Evolutionary conservation across 805 yeast species (phyloP).

Genomic region (Tetrapisispora nanseiensis): DNA sequence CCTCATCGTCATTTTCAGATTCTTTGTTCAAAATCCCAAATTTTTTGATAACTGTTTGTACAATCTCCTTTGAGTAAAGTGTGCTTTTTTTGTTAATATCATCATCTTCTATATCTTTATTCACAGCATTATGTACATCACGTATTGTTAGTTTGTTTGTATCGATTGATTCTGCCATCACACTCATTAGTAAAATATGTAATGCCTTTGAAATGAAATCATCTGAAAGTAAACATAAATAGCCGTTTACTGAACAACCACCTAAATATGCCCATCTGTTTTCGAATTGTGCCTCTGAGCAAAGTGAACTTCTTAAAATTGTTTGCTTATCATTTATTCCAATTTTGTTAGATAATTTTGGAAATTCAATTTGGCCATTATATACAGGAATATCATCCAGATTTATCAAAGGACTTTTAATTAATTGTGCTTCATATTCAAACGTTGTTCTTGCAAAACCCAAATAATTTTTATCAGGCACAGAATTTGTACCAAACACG

Average conservation of each 20-base stretch:
- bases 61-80: conserved; percentile 34
- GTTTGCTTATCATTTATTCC: conserved; percentile 25
- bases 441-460: conserved; percentile 22
- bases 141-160: conserved; percentile 22
- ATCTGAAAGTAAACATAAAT: conserved; percentile 30
- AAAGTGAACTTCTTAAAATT: conserved; percentile 38
- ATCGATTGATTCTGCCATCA: conserved; percentile 30
- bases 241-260: conserved; percentile 47
- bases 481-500: conserved; percentile 27
- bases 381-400: conserved; percentile 30
- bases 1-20: neutral
- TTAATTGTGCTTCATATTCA: conserved; percentile 32
- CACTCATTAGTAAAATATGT: conserved; percentile 32
- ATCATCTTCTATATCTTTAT: conserved; percentile 26
- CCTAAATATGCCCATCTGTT: conserved; percentile 41
- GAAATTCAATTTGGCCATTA: conserved; percentile 23
- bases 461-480: conserved; percentile 26
- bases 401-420: conserved; percentile 27
- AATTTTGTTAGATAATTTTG: conserved; percentile 4
- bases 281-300: conserved; percentile 46
- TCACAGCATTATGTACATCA: conserved; percentile 24
- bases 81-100: conserved; percentile 4
- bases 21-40: conserved; percentile 30
- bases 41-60: conserved; percentile 40
- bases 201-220: conserved; percentile 29